Conservation (phyloP, 208 protist species). For the Leishmania lainsoni region DNA sequence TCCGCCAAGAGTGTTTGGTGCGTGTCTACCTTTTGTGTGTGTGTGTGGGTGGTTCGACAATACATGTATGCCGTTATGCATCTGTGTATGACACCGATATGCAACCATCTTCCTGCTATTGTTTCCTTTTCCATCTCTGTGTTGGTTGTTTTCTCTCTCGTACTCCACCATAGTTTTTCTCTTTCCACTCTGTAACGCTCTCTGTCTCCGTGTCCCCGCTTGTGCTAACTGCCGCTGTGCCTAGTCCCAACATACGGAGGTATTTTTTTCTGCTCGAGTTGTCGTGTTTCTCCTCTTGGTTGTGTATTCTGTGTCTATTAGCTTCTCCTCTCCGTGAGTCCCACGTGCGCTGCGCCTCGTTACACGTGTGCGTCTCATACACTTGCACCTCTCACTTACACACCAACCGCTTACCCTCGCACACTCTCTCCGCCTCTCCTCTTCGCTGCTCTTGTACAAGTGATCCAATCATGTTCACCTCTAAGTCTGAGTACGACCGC, state of each 20-base stretch:
- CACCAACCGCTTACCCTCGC: background rate
- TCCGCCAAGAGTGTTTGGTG: background rate
- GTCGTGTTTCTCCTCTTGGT: background rate
- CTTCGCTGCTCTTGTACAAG: background rate
- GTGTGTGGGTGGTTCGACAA: background rate
- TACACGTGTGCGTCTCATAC: background rate
- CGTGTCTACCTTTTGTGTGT: background rate
- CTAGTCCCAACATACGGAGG: background rate
- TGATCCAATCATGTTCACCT: slow-evolving; percentile 78
- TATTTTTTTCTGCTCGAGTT: background rate
- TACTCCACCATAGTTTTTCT: background rate
- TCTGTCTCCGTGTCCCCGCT: background rate
- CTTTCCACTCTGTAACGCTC: background rate
- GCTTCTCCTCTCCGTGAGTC: background rate
- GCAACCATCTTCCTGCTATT: background rate
- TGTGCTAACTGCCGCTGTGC: background rate
- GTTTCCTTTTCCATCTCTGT: background rate
- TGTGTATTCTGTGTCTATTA: background rate
- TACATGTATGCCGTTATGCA: background rate
- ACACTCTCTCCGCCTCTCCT: background rate
- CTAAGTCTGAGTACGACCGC: slow-evolving; percentile 98
- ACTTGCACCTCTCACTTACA: background rate
- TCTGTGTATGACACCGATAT: slow-evolving; percentile 5
- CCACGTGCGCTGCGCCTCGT: background rate
- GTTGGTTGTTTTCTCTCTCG: background rate